Evolutionary conservation across 805 yeast genomes (phyloP).

Genomic region (Pichia ethanolica): DNA sequence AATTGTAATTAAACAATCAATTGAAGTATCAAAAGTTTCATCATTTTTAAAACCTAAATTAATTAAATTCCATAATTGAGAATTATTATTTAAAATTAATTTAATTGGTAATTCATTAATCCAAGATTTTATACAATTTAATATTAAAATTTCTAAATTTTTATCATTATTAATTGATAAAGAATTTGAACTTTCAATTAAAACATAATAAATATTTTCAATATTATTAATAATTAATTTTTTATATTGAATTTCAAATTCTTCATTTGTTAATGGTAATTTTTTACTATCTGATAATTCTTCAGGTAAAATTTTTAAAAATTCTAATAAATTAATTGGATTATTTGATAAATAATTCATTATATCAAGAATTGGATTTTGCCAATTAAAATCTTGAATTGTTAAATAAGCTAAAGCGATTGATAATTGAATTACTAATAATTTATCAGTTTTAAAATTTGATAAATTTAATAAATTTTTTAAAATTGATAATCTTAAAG

Average conservation of each 20-base stretch:
- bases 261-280: slow-evolving; percentile 75
- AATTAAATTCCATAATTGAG: slow-evolving; percentile 55
- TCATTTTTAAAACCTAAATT: slow-evolving; percentile 53
- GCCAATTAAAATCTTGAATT: slow-evolving; percentile 72
- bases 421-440: slow-evolving; percentile 77
- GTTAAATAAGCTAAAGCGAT: slow-evolving; percentile 77
- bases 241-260: slow-evolving; percentile 56
- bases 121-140: slow-evolving; percentile 86
- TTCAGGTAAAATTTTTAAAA: slow-evolving; percentile 83
- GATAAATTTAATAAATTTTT: slow-evolving; percentile 41
- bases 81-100: slow-evolving; percentile 52
- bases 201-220: slow-evolving; percentile 54
- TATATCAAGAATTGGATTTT: slow-evolving; percentile 60
- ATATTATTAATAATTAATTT: slow-evolving; percentile 62
- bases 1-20: slow-evolving; percentile 80
- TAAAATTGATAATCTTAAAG: slow-evolving; percentile 64
- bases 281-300: slow-evolving; percentile 74
- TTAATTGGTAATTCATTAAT: slow-evolving; percentile 76
- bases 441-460: slow-evolving; percentile 24
- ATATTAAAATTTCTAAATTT: slow-evolving; percentile 37
- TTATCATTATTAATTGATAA: slow-evolving; percentile 20
- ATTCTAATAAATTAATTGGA: slow-evolving; percentile 55
- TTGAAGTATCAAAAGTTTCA: slow-evolving; percentile 72
- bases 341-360: slow-evolving; percentile 39
- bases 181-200: slow-evolving; percentile 41